phyloP scores from a whole-genome alignment of 805 yeast species.

The Pichia ethanolica region DNA sequence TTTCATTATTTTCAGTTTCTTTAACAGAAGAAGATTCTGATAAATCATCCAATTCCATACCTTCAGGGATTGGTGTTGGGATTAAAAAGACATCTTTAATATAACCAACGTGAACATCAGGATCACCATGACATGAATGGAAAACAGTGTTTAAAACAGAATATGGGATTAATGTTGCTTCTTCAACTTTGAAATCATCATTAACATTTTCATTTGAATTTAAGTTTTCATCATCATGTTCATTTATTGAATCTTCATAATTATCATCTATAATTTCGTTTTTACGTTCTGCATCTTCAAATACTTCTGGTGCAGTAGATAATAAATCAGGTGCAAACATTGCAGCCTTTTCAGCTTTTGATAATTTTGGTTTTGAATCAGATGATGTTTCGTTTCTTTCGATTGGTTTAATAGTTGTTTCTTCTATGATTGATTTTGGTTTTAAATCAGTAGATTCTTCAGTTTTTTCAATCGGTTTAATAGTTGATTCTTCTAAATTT shows the following conservation, averaged over 20 bases:
- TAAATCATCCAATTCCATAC: background rate
- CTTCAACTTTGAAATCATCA: constrained; percentile 6
- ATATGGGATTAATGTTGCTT: constrained; percentile 9
- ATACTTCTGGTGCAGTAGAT: constrained; percentile 8
- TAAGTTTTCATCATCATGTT: background rate
- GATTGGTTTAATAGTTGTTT: background rate
- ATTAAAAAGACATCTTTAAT: constrained; percentile 6
- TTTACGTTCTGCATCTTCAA: background rate
- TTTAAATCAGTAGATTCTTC: background rate
- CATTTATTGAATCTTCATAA: background rate
- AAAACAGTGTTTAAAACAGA: constrained; percentile 11
- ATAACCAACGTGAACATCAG: constrained; percentile 13
- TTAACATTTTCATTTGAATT: background rate
- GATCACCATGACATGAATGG: constrained; percentile 13
- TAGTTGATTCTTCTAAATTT: no score
- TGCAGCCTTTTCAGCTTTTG: background rate
- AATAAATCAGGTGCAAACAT: constrained; percentile 5
- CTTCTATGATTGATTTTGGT: background rate
- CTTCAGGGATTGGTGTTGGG: background rate
- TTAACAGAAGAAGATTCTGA: background rate
- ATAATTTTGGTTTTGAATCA: background rate
- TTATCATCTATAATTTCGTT: background rate
- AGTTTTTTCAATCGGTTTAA: no score
- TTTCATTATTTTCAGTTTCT: background rate
- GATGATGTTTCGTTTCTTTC: background rate